Conservation (phyloP, 768 basidiomycete genomes). For the Auriscalpium orientale region DNA sequence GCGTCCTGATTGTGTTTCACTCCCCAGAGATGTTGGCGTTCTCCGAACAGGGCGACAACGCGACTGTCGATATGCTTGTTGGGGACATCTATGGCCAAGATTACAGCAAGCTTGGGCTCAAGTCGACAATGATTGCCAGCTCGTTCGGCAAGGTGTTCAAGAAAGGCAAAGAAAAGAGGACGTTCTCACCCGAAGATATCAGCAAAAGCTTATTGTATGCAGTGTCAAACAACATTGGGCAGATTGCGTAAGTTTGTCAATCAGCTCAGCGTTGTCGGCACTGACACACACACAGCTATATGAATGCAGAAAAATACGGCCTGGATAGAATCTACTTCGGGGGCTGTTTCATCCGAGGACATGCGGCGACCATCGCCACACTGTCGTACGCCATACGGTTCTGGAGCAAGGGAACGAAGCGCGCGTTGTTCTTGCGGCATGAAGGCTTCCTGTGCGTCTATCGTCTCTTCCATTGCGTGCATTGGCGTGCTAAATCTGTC, state of each 20-base stretch:
- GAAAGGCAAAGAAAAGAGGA: conserved; percentile 70
- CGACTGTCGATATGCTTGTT: conserved; percentile 94
- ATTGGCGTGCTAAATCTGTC: conserved; percentile 4
- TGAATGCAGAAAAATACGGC: conserved; percentile 99
- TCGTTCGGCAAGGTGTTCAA: conserved; percentile 98
- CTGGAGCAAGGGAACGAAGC: conserved; percentile 97
- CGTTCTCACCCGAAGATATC: conserved; percentile 88
- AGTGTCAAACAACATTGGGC: conserved; percentile 97
- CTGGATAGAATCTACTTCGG: conserved; percentile 98
- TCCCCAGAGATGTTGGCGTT: conserved; percentile 87
- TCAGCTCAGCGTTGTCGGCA: background rate
- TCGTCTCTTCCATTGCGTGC: conserved; percentile 5
- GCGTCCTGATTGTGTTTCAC: conserved; percentile 1
- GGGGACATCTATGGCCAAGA: conserved; percentile 99
- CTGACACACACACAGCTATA: conserved; percentile 58
- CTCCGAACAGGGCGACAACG: conserved; percentile 91
- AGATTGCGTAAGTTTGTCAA: conserved; percentile 84
- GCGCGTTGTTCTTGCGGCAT: conserved; percentile 92
- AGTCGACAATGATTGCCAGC: conserved; percentile 96
- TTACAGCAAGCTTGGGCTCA: conserved; percentile 89
- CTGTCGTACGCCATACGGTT: conserved; percentile 98
- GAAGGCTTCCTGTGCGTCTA: conserved; percentile 89
- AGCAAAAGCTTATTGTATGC: conserved; percentile 92
- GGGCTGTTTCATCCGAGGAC: conserved; percentile 97
- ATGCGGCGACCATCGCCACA: conserved; percentile 94